A percentile compares a stretch with the other conserved stretches of the same genome.
These are phyloP conservation scores for Sedum album DNA, from an alignment of 164 flowering plant genomes.

Conservation along the genomic window DNA sequence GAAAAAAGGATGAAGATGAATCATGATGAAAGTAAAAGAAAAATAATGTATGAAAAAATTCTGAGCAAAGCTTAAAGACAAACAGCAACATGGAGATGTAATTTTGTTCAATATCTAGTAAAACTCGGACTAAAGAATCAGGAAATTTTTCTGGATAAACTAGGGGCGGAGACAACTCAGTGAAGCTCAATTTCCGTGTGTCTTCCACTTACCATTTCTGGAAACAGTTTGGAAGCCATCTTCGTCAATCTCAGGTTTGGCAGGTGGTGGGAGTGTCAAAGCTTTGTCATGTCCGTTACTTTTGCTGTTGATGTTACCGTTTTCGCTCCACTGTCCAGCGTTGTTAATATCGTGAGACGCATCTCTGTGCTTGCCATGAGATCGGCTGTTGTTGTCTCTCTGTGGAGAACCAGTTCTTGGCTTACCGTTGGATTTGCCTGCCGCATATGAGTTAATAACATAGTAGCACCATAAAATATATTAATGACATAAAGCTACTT, in stretches of 20 bases:
- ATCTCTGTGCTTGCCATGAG: background rate
- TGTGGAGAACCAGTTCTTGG: background rate
- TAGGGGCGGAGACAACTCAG: background rate
- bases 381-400: background rate
- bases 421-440: background rate
- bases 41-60: background rate
- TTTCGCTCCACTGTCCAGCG: background rate
- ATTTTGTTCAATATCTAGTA: background rate
- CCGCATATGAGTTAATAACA: no score
- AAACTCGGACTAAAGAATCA: background rate
- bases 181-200: background rate
- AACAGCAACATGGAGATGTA: background rate
- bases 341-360: background rate
- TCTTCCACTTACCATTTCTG: background rate
- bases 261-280: background rate
- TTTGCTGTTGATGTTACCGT: background rate
- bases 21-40: no score
- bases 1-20: no score
- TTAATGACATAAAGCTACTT: no score
- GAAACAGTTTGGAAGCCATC: constrained; percentile 8
- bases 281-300: background rate
- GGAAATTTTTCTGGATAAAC: background rate
- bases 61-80: background rate
- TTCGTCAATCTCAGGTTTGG: constrained; percentile 2
- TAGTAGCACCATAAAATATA: no score